A percentile compares a stretch with the other conserved stretches of the same genome.
Conservation (phyloP, 495 filamentous ascomycete genomes). For the Penicillium dipodomyicola region DNA sequence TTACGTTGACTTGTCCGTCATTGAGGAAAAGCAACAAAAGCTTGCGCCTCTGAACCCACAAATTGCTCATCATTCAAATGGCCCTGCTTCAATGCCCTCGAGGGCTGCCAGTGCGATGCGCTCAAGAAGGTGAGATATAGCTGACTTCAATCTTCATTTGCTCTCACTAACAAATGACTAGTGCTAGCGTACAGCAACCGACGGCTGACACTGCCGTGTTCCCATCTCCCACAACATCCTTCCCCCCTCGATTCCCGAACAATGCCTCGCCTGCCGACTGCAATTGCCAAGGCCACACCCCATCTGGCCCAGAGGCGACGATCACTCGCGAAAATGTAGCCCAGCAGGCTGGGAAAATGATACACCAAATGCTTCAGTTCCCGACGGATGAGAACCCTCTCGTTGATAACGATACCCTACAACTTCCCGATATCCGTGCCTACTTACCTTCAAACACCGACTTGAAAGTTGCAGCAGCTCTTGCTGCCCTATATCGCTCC, state of each 20-base stretch:
- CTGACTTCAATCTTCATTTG: conserved; percentile 3
- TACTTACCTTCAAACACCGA: conserved; percentile 76
- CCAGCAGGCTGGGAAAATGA: conserved; percentile 52
- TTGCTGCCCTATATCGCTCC: conserved; percentile 83
- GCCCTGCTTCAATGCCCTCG: conserved; percentile 20
- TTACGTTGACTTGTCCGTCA: conserved; percentile 82
- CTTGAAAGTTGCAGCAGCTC: conserved; percentile 72
- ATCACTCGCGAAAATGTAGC: conserved; percentile 45
- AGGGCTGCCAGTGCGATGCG: conserved; percentile 30
- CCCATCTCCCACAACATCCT: conserved; percentile 56
- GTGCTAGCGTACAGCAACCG: conserved; percentile 47
- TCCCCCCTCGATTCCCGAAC: conserved; percentile 32
- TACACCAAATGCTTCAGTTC: conserved; percentile 66
- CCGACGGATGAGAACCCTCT: conserved; percentile 50
- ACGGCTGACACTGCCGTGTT: conserved; percentile 66
- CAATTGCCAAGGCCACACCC: conserved; percentile 27
- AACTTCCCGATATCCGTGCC: conserved; percentile 71
- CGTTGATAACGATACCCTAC: conserved; percentile 64
- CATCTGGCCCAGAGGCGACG: conserved; percentile 22
- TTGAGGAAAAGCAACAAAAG: conserved; percentile 49
- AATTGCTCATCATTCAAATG: conserved; percentile 23
- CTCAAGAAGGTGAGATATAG: conserved; percentile 35
- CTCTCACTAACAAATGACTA: conserved; percentile 17
- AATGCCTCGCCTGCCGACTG: conserved; percentile 27
- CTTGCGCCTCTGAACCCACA: conserved; percentile 30